Evolutionary conservation across 2,329 filamentous ascomycete species (phyloP).

Genomic region (Elsinoe perseae): DNA sequence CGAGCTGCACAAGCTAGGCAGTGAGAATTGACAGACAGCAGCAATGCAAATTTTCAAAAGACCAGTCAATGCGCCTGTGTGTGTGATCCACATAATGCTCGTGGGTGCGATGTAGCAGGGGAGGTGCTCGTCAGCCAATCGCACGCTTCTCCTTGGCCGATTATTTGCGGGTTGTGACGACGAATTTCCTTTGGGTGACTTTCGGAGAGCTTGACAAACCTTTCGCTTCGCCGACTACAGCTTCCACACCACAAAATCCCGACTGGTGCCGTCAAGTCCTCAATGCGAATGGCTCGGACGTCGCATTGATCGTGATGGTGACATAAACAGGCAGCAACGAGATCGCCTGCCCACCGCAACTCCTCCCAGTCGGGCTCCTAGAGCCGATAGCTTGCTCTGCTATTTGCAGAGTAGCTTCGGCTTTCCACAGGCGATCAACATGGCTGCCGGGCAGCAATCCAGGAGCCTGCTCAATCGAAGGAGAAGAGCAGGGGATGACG

Average conservation of each 20-base stretch:
- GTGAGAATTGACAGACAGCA: conserved; percentile 40
- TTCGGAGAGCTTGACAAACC: conserved; percentile 5
- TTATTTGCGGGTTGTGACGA: background rate
- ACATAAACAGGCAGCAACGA: background rate
- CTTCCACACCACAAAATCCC: background rate
- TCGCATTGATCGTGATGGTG: conserved; percentile 12
- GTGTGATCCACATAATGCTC: too few species aligned
- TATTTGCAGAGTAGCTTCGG: conserved; percentile 3
- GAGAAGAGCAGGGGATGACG: conserved; percentile 61
- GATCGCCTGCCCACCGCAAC: conserved; percentile 7
- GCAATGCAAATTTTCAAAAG: background rate
- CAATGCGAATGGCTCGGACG: conserved; percentile 9
- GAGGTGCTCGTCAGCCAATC: background rate
- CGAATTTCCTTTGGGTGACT: background rate
- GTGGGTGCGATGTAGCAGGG: background rate
- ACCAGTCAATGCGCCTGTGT: too few species aligned
- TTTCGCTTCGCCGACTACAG: background rate
- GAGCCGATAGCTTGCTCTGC: conserved; percentile 8
- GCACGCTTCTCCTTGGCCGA: background rate
- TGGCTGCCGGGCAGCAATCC: conserved; percentile 48
- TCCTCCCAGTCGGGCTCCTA: background rate
- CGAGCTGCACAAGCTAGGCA: conserved; percentile 50
- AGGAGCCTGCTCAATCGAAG: conserved; percentile 60
- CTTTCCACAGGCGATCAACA: conserved; percentile 23
- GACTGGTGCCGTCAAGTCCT: background rate